phyloP scores from a whole-genome alignment of 441 rosid species.

The Rhodomyrtus psidioides region DNA sequence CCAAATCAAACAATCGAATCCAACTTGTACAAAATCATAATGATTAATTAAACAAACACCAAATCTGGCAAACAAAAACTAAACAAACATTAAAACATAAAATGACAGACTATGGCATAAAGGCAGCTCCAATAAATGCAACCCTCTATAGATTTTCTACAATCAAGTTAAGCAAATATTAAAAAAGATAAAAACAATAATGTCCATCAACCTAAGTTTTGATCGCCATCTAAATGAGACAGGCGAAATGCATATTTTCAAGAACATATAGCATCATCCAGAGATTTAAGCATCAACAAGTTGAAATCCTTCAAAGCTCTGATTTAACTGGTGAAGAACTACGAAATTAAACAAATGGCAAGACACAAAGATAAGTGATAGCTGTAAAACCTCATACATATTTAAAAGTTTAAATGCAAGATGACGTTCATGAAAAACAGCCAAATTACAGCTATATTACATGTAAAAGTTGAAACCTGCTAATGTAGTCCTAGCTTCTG shows the following conservation, averaged over 20 bases:
- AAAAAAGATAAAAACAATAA: not conserved
- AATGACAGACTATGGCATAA: not conserved
- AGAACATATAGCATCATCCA: not conserved
- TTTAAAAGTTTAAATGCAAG: not conserved
- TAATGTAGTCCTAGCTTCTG: constrained; percentile 28
- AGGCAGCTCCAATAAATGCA: not conserved
- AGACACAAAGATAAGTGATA: not conserved
- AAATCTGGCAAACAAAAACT: not conserved
- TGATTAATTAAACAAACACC: not conserved
- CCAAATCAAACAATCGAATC: not conserved
- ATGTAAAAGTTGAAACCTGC: constrained; percentile 26
- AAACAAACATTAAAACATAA: not conserved
- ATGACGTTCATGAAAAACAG: not conserved
- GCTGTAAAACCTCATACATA: not conserved
- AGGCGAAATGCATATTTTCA: not conserved
- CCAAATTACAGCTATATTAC: not conserved
- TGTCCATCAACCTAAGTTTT: not conserved
- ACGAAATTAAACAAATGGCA: not conserved
- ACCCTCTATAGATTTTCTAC: not conserved
- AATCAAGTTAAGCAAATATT: not conserved
- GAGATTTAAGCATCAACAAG: not conserved
- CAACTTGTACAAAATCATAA: not conserved
- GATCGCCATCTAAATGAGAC: not conserved
- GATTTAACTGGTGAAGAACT: not conserved
- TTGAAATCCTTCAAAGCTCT: not conserved